These are phyloP conservation scores for Penicillium sp. DNA, from an alignment of 2,329 filamentous ascomycete species.

Conservation along the genomic window DNA sequence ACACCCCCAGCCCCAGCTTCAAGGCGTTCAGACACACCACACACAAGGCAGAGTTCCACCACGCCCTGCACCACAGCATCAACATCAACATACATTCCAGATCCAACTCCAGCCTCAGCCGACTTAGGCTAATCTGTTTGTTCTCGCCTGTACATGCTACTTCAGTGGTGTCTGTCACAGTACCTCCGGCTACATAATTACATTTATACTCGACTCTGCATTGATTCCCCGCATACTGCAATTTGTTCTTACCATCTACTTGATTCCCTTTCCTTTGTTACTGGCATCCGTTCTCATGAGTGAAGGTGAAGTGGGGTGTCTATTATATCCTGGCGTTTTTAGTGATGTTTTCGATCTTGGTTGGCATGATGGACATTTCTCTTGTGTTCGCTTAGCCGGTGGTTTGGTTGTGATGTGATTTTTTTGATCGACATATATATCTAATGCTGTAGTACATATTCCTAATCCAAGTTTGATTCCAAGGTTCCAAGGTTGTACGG, in stretches of 20 bases:
- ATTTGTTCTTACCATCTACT: not conserved
- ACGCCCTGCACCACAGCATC: conserved; percentile 26
- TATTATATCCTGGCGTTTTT: conserved; percentile 3
- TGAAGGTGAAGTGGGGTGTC: not conserved
- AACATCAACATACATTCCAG: conserved; percentile 28
- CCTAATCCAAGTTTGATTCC: conserved; percentile 6
- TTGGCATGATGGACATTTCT: conserved; percentile 8
- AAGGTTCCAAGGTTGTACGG: not conserved
- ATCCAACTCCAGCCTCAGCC: conserved; percentile 25
- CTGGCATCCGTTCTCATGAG: not conserved
- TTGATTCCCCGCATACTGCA: conserved; percentile 2
- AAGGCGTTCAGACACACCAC: conserved; percentile 9
- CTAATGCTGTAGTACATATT: conserved; percentile 22
- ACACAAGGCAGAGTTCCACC: conserved; percentile 18
- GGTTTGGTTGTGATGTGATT: conserved; percentile 1
- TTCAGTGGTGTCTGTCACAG: not conserved
- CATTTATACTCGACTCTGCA: not conserved
- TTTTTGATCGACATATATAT: conserved; percentile 10
- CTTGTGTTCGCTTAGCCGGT: conserved; percentile 3
- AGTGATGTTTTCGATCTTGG: not conserved
- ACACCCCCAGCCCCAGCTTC: conserved; percentile 10
- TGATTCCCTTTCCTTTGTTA: not conserved
- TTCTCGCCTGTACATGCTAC: not conserved
- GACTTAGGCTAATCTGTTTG: conserved; percentile 3
- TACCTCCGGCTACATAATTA: not conserved